These are phyloP conservation scores for Phytopythium aichiense DNA, from an alignment of 352 stramenopile genomes.

Conservation along the genomic window DNA sequence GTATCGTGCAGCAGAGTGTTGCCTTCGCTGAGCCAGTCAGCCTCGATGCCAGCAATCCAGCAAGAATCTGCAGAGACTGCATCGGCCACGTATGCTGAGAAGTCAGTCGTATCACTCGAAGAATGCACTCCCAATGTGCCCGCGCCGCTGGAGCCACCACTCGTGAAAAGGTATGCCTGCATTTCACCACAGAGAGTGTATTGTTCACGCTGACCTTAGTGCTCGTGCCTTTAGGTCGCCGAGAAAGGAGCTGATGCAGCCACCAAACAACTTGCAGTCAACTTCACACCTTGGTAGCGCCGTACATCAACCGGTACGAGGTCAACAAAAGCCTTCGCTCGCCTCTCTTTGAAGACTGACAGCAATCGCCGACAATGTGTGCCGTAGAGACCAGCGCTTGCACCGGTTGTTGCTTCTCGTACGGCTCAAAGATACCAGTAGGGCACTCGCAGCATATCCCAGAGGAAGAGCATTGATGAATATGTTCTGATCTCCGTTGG, in stretches of 20 bases:
- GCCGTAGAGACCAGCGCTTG: not conserved
- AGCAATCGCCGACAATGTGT: too few species aligned
- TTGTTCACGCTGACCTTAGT: not conserved
- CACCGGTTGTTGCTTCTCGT: conserved; percentile 1
- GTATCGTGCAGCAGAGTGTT: not conserved
- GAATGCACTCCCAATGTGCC: not conserved
- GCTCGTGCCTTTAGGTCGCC: not conserved
- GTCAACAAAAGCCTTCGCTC: too few species aligned
- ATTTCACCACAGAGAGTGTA: not conserved
- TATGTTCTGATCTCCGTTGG: not conserved
- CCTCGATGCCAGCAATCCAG: not conserved
- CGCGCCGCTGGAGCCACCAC: not conserved
- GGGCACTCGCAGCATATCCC: not conserved
- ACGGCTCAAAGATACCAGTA: conserved; percentile 24
- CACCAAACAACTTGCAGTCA: not conserved
- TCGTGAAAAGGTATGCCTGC: not conserved
- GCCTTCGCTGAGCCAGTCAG: not conserved
- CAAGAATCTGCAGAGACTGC: not conserved
- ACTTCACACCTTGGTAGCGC: not conserved
- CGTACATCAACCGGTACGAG: not conserved
- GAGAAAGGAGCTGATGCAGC: not conserved
- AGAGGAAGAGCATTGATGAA: not conserved
- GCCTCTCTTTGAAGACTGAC: not conserved
- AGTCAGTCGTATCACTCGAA: not conserved
- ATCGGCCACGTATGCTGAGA: not conserved